A percentile compares a stretch with the other conserved stretches of the same genome.
phyloP scores from a whole-genome alignment of 2,329 filamentous ascomycete genomes.

The Diaporthe nobilis region DNA sequence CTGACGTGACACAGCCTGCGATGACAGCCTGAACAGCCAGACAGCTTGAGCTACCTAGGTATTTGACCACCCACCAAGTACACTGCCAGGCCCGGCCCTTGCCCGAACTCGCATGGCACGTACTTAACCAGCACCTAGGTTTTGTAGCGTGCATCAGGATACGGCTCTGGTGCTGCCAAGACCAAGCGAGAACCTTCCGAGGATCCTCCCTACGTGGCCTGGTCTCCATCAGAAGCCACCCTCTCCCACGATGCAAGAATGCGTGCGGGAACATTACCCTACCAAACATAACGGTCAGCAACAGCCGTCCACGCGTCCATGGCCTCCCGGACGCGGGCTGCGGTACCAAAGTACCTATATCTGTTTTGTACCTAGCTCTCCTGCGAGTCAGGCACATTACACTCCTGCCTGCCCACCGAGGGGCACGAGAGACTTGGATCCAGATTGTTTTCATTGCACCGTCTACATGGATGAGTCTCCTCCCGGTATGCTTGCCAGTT shows the following conservation, averaged over 20 bases:
- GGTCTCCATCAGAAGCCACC: not conserved
- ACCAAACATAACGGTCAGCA: not conserved
- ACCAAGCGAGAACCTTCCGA: conserved; percentile 21
- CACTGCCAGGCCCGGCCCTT: not conserved
- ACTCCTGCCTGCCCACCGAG: not conserved
- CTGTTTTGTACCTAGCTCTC: not conserved
- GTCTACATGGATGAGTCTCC: not conserved
- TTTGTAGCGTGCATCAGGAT: conserved; percentile 3
- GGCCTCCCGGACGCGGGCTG: not conserved
- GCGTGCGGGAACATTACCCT: not conserved
- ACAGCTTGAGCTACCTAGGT: no score
- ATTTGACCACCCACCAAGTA: not conserved
- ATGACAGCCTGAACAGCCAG: not conserved
- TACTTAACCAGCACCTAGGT: not conserved
- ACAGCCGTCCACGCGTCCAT: not conserved
- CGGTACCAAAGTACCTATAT: not conserved
- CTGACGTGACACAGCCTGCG: conserved; percentile 18
- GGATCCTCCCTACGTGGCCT: conserved; percentile 21
- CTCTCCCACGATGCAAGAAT: not conserved
- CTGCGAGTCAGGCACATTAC: conserved; percentile 1
- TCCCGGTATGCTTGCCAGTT: not conserved
- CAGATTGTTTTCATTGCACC: not conserved
- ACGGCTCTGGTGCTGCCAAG: conserved; percentile 18
- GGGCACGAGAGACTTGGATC: not conserved
- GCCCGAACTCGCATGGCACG: not conserved